Conservation (phyloP, 1,139 yeast genomes). For the Magnusiomyces fungicola region DNA sequence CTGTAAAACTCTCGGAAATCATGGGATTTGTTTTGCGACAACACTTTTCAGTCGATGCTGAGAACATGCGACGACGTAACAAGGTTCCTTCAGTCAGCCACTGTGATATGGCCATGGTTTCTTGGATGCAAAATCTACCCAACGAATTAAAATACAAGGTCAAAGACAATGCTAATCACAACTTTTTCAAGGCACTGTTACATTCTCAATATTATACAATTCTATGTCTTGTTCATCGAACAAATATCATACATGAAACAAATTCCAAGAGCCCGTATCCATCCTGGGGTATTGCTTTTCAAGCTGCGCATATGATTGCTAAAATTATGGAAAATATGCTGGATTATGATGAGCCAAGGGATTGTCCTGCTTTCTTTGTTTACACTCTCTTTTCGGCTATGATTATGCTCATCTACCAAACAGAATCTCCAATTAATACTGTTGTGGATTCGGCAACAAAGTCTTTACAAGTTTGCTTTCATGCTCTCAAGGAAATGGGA, state of each 20-base stretch:
- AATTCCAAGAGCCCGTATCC: constrained; percentile 53
- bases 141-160: constrained; percentile 56
- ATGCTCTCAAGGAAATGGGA: constrained; percentile 48
- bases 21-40: constrained; percentile 65
- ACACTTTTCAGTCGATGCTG: constrained; percentile 67
- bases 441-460: constrained; percentile 56
- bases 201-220: constrained; percentile 70
- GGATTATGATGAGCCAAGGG: constrained; percentile 45
- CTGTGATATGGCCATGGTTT: constrained; percentile 74
- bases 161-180: constrained; percentile 44
- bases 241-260: constrained; percentile 49
- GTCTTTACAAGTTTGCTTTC: constrained; percentile 47
- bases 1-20: constrained; percentile 64
- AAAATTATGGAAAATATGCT: constrained; percentile 54
- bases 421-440: constrained; percentile 50
- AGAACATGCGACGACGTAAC: constrained; percentile 41
- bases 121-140: constrained; percentile 70
- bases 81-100: constrained; percentile 54
- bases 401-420: constrained; percentile 67
- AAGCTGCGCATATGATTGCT: constrained; percentile 76
- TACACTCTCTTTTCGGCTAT: constrained; percentile 57
- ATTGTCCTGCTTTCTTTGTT: constrained; percentile 51
- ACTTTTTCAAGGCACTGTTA: constrained; percentile 52
- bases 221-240: constrained; percentile 63
- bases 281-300: constrained; percentile 80